Evolutionary conservation across 2,329 filamentous ascomycete species (phyloP), one percentile per base, ranked within the genome.

Genomic region (Penicillium concentricum): DNA sequence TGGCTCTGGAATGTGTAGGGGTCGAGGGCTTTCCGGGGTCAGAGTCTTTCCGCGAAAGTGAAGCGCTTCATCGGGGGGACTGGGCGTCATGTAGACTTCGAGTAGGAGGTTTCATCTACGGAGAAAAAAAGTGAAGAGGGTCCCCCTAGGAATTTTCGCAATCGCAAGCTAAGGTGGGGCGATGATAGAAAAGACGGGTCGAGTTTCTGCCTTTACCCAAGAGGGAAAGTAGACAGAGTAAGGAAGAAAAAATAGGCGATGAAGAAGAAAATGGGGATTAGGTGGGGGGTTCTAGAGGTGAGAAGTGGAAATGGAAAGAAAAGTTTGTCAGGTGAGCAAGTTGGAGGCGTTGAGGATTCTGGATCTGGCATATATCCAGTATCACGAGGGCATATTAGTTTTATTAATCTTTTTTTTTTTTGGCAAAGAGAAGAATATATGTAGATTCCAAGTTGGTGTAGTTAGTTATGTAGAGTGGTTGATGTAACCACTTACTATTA

Each of bases 11-110:
- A 87, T 79, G 74, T 89, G 85, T 66, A 89, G 75, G 64, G 87
- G 87, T 67, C 87, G 85, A 69, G 88, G 88, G 71, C 86, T 89
- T 69, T 88, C 84, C 62, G 88, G 87, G 69, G 86, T 88, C 69
- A 88, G 76, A 63, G 83, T 83, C 72, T 86, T 82, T 76, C 85
- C 84, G 70, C 82, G 83, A 71, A 86, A 84, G 72, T 87, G 82
- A 81, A 77, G 68, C 51, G 72, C 75, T 69, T 79, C 76, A 72
- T 77, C 72, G 63, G 72, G 48, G 38, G 37, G 77, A 76, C 77
- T 80, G 72, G 78, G 76, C 72, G 76, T 81, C 82, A 84, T 84
- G 74, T 80, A 81, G 73, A 69, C 67, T 64, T 67, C 63, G 66
- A 64, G 67, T 65, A 58, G 62, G 67, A 64, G 68, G 68, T 72